phyloP scores from a whole-genome alignment of 148 eudicot genomes.

The Silene latifolia region DNA sequence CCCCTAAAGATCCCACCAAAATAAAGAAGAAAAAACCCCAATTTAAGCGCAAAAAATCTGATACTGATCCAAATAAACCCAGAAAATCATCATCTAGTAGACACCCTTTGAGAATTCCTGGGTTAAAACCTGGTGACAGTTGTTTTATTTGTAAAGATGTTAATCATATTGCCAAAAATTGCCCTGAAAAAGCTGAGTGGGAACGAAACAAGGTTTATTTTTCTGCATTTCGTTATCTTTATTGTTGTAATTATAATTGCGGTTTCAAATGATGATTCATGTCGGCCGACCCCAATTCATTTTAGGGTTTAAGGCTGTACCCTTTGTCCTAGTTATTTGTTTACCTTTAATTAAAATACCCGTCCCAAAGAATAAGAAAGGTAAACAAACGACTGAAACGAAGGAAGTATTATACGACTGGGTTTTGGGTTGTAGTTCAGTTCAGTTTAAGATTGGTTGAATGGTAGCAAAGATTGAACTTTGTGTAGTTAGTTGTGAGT shows the following conservation, averaged over 20 bases:
- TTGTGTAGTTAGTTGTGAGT: not conserved
- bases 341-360: too few species aligned
- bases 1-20: slow-evolving; percentile 63
- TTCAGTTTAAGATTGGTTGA: too few species aligned
- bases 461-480: too few species aligned
- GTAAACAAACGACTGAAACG: too few species aligned
- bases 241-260: not conserved
- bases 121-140: slow-evolving; percentile 92
- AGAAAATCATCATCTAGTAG: slow-evolving; percentile 30
- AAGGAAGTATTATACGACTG: too few species aligned
- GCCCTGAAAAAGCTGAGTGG: slow-evolving; percentile 82
- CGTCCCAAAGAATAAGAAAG: too few species aligned
- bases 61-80: slow-evolving; percentile 28
- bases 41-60: slow-evolving; percentile 58
- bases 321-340: too few species aligned
- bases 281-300: not conserved
- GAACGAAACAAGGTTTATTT: slow-evolving; percentile 70
- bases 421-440: too few species aligned
- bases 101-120: slow-evolving; percentile 78
- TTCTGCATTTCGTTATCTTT: not conserved
- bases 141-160: slow-evolving; percentile 77
- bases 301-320: too few species aligned
- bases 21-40: slow-evolving; percentile 52
- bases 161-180: slow-evolving; percentile 81
- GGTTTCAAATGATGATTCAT: not conserved